Evolutionary conservation across 345 rosid genomes (phyloP).

Genomic region (Euphorbia peplus): DNA sequence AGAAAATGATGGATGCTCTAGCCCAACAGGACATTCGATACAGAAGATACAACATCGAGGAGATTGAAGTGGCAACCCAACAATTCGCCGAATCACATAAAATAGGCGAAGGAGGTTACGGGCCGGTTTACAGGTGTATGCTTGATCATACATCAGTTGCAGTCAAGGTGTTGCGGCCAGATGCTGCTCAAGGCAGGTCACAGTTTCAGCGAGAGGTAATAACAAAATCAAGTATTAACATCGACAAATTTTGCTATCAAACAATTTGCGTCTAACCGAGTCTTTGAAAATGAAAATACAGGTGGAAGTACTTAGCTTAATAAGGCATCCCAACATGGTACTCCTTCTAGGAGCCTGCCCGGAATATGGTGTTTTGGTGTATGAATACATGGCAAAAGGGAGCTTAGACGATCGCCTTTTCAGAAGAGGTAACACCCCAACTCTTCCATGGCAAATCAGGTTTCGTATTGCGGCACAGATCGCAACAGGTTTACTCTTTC

Average conservation of each 20-base stretch:
- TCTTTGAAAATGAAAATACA: conserved; percentile 16
- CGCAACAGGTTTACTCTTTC: conserved; percentile 79
- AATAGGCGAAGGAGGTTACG: conserved; percentile 97
- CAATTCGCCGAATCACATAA: conserved; percentile 45
- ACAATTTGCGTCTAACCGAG: background rate
- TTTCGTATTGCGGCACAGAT: conserved; percentile 84
- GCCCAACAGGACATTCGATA: conserved; percentile 41
- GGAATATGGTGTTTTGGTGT: conserved; percentile 78
- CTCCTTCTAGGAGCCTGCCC: conserved; percentile 96
- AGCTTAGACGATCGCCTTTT: conserved; percentile 80
- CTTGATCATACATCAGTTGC: conserved; percentile 89
- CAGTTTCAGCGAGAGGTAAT: conserved; percentile 90
- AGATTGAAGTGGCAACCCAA: conserved; percentile 76
- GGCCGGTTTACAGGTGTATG: conserved; percentile 74
- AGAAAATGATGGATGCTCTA: conserved; percentile 28
- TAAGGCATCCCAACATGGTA: conserved; percentile 96
- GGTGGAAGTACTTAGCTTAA: conserved; percentile 87
- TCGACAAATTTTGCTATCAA: background rate
- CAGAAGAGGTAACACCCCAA: conserved; percentile 46
- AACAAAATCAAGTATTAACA: background rate
- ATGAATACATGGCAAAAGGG: conserved; percentile 88
- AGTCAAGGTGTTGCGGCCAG: conserved; percentile 82
- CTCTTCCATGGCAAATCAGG: conserved; percentile 79
- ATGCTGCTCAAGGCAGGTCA: conserved; percentile 90
- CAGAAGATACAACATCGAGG: conserved; percentile 69